Conservation (phyloP, 163 green algal species). For the Chloromonas sp. region DNA sequence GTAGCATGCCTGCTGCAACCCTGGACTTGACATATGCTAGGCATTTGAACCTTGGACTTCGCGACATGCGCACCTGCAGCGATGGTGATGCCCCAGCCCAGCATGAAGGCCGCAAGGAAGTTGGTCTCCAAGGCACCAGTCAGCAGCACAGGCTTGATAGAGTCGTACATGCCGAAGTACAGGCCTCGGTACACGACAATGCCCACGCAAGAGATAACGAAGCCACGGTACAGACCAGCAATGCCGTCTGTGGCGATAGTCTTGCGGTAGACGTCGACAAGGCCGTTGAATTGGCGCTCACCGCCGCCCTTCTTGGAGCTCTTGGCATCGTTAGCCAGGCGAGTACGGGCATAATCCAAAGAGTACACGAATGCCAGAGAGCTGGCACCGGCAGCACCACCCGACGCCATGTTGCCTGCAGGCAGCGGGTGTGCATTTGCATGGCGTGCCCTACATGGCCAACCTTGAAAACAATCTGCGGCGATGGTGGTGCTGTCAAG, state of each 20-base stretch:
- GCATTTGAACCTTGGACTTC: not conserved
- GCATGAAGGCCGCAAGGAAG: constrained; percentile 52
- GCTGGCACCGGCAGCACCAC: constrained; percentile 83
- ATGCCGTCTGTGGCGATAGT: constrained; percentile 65
- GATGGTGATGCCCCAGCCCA: constrained; percentile 59
- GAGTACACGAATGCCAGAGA: constrained; percentile 99
- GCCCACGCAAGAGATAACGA: constrained; percentile 76
- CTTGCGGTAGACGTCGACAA: constrained; percentile 82
- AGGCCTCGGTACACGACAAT: constrained; percentile 99
- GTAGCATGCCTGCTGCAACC: too few species aligned
- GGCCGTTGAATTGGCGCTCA: constrained; percentile 90
- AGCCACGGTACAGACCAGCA: constrained; percentile 92
- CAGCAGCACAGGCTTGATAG: constrained; percentile 88
- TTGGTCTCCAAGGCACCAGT: constrained; percentile 42
- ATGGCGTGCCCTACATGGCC: too few species aligned
- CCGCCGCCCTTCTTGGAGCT: constrained; percentile 52
- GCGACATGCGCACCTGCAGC: constrained; percentile 33
- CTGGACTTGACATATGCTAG: not conserved
- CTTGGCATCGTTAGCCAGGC: constrained; percentile 89
- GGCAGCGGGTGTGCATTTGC: constrained; percentile 42
- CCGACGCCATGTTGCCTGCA: constrained; percentile 88
- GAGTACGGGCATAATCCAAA: constrained; percentile 97
- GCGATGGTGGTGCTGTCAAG: too few species aligned
- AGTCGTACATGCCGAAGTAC: constrained; percentile 99
- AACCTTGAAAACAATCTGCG: too few species aligned